phyloP scores from a whole-genome alignment of 139 green algal species.

The Ulvella scutata region DNA sequence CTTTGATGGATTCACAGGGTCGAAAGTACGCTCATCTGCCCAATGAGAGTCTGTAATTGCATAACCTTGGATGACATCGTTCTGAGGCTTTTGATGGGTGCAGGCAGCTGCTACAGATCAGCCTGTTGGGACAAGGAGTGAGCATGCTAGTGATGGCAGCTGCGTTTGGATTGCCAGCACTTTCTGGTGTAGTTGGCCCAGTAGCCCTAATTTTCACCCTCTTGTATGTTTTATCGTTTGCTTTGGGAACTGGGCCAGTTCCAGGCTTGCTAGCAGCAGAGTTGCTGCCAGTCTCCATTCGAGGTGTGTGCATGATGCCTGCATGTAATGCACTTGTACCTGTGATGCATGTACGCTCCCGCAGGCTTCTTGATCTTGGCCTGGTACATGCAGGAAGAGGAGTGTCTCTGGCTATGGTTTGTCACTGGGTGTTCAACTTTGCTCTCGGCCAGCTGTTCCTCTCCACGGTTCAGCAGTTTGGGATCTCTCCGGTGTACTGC shows the following conservation, averaged over 20 bases:
- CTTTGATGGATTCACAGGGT: slow-evolving; percentile 64
- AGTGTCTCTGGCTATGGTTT: slow-evolving; percentile 36
- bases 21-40: slow-evolving; percentile 30
- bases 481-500: slow-evolving; percentile 40
- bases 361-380: too few relatives aligned
- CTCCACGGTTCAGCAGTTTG: slow-evolving; percentile 28
- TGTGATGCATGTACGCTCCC: too few relatives aligned
- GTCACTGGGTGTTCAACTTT: slow-evolving; percentile 78
- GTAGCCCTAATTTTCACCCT: slow-evolving; percentile 69
- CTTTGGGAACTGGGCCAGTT: slow-evolving; percentile 78
- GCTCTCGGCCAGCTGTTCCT: slow-evolving; percentile 71
- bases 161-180: slow-evolving; percentile 43
- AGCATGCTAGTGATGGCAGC: slow-evolving; percentile 63
- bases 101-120: slow-evolving; percentile 55
- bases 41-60: not conserved
- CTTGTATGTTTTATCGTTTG: slow-evolving; percentile 78
- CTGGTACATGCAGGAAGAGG: slow-evolving; percentile 19
- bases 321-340: too few relatives aligned
- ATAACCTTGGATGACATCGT: too few relatives aligned
- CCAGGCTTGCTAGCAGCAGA: slow-evolving; percentile 82
- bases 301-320: too few relatives aligned
- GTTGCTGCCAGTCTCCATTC: slow-evolving; percentile 58
- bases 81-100: too few relatives aligned
- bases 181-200: slow-evolving; percentile 23
- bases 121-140: slow-evolving; percentile 56